Evolutionary conservation across 306 rosid genomes (phyloP).

Genomic region (Oxytropis ochrocephala): DNA sequence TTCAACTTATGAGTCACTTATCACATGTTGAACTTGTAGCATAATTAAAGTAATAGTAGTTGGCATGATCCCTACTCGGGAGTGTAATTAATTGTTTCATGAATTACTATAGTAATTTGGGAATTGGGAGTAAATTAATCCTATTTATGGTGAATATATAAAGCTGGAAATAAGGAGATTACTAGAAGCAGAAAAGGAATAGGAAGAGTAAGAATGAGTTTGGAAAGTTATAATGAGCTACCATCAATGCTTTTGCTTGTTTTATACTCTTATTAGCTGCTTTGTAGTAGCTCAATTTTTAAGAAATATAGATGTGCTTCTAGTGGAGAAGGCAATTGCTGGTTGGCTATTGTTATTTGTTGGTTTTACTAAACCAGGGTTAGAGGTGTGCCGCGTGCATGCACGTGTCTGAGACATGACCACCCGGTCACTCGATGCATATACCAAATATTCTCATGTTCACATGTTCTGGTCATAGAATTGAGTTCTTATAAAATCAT

Average conservation of each 20-base stretch:
- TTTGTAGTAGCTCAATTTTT: not conserved
- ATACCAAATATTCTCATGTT: not conserved
- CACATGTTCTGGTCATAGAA: not conserved
- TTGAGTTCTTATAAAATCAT: not conserved
- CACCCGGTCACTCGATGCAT: not conserved
- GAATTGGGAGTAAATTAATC: not conserved
- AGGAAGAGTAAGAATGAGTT: not conserved
- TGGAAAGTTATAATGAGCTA: not conserved
- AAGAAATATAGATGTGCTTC: not conserved
- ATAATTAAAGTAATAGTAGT: not conserved
- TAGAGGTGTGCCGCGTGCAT: not conserved
- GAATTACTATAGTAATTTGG: not conserved
- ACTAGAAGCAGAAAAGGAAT: not conserved
- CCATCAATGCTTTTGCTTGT: not conserved
- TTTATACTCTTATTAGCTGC: not conserved
- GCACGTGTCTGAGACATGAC: not conserved
- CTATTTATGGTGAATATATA: not conserved
- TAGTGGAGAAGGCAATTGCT: not conserved
- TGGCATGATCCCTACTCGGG: not conserved
- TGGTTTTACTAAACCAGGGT: not conserved
- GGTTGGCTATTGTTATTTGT: not conserved
- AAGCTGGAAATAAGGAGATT: not conserved
- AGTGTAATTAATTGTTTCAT: not conserved
- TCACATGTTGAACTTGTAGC: not conserved
- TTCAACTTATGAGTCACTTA: not conserved